Percentiles rank a stretch among this genome's conserved stretches.
Conservation (phyloP, 495 filamentous ascomycete genomes). For the Podospora pseudocomata region DNA sequence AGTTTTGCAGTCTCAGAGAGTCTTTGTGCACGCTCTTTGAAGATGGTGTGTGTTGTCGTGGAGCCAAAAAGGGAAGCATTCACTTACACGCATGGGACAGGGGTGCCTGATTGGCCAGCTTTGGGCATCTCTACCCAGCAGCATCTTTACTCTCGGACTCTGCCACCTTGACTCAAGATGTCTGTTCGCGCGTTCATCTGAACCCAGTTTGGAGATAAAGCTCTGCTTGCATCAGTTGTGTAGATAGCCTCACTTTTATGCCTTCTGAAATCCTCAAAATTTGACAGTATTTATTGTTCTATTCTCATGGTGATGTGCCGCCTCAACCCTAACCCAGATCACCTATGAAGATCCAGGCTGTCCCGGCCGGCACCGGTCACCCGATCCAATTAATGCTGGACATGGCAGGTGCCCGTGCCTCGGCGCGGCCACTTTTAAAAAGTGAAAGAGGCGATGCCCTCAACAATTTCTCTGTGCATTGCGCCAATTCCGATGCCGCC, state of each 20-base stretch:
- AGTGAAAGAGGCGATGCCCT: not conserved
- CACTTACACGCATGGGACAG: not conserved
- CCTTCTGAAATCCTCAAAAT: not conserved
- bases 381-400: not conserved
- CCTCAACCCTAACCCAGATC: not conserved
- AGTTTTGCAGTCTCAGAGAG: not conserved
- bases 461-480: constrained; percentile 7
- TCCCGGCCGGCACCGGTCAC: not conserved
- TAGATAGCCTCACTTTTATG: not conserved
- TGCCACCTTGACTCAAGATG: not conserved
- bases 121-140: not conserved
- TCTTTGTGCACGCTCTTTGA: not conserved
- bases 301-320: not conserved
- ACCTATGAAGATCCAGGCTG: not conserved
- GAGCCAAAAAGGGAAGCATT: constrained; percentile 2
- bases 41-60: not conserved
- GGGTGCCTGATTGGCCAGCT: constrained; percentile 1
- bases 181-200: constrained; percentile 4
- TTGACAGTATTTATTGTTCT: not conserved
- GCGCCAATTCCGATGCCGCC: not conserved
- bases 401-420: not conserved
- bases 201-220: not conserved
- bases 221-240: not conserved
- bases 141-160: not conserved
- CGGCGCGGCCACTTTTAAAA: constrained; percentile 2